These are phyloP conservation scores for Psophocarpus tetragonolobus DNA, from an alignment of 306 rosid genomes.

Conservation along the genomic window DNA sequence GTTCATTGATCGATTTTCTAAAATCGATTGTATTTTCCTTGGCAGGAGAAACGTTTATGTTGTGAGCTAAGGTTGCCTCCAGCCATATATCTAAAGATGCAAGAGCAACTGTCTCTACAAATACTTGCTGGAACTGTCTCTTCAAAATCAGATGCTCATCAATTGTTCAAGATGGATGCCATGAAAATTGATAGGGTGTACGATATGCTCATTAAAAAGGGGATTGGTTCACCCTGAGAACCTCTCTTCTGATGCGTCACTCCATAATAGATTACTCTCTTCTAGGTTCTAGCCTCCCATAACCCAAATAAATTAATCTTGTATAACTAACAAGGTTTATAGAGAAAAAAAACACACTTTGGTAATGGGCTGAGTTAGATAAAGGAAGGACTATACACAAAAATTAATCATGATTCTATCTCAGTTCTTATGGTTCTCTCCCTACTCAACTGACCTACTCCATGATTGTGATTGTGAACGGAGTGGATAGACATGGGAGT, in stretches of 20 bases:
- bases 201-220: constrained; percentile 88
- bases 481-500: neutral
- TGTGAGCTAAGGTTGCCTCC: constrained; percentile 67
- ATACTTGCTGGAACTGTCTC: constrained; percentile 60
- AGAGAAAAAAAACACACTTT: too few relatives aligned
- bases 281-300: constrained; percentile 8
- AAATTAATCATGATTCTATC: neutral
- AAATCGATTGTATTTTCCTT: constrained; percentile 7
- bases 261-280: constrained; percentile 20
- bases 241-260: neutral
- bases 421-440: neutral
- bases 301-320: neutral
- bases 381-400: constrained; percentile 7
- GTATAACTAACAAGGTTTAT: constrained; percentile 13
- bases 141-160: constrained; percentile 77
- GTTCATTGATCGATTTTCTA: constrained; percentile 15
- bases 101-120: constrained; percentile 65
- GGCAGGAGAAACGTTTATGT: constrained; percentile 87
- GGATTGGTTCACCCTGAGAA: constrained; percentile 69
- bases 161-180: constrained; percentile 73
- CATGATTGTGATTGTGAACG: neutral
- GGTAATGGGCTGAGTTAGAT: constrained; percentile 23
- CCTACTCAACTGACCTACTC: neutral
- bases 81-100: constrained; percentile 68
- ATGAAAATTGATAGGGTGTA: constrained; percentile 71